These are phyloP conservation scores for Yamadazyma dendronema DNA, from an alignment of 1,139 yeast species.

Conservation along the genomic window DNA sequence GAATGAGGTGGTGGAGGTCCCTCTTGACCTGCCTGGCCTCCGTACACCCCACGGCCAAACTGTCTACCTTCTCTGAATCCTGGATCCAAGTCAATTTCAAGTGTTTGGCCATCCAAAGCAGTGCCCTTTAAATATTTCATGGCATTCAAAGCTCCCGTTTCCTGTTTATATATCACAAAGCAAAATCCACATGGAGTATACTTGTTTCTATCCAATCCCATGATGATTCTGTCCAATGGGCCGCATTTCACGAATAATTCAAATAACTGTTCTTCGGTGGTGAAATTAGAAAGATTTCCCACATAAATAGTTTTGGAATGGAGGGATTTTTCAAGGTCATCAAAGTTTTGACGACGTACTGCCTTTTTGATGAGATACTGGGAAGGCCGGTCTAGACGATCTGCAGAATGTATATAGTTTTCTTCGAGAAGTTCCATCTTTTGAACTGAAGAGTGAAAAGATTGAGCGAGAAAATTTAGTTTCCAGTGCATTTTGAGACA, in stretches of 20 bases:
- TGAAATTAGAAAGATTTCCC: constrained; percentile 79
- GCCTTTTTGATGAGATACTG: constrained; percentile 76
- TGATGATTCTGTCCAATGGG: constrained; percentile 68
- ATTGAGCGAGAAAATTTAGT: neutral
- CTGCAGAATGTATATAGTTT: constrained; percentile 51
- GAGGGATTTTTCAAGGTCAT: constrained; percentile 62
- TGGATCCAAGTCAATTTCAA: constrained; percentile 88
- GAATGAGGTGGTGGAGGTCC: constrained; percentile 15
- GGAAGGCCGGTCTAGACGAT: constrained; percentile 76
- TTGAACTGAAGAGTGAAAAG: neutral
- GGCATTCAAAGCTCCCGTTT: constrained; percentile 73
- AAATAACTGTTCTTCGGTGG: constrained; percentile 90
- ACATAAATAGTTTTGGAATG: constrained; percentile 77
- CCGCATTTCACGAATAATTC: constrained; percentile 85
- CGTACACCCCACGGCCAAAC: constrained; percentile 86
- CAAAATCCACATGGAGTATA: constrained; percentile 96
- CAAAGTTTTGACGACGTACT: constrained; percentile 49
- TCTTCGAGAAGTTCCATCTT: constrained; percentile 56
- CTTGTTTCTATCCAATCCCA: constrained; percentile 90
- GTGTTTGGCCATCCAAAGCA: constrained; percentile 72
- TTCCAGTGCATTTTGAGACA: too few relatives aligned
- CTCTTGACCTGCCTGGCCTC: constrained; percentile 70
- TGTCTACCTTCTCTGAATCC: constrained; percentile 95
- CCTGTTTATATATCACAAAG: constrained; percentile 71
- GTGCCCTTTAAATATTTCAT: constrained; percentile 80